Conservation (phyloP, 306 rosid genomes). For the Cucurbita pepo region DNA sequence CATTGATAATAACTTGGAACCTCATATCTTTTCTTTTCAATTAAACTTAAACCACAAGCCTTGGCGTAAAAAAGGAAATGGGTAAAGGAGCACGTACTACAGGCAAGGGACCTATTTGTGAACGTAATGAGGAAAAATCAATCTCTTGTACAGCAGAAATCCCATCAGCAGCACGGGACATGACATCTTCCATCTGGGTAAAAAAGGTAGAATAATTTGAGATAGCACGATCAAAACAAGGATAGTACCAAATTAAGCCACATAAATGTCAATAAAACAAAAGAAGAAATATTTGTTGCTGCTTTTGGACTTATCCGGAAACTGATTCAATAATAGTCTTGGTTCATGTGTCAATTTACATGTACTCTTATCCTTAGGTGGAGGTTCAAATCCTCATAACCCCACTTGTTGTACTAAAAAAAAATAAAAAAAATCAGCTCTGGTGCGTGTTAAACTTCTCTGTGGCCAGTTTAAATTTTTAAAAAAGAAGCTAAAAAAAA, state of each 20-base stretch:
- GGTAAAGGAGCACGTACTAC: constrained; percentile 44
- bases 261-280: neutral
- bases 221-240: neutral
- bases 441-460: neutral
- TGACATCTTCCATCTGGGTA: constrained; percentile 71
- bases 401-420: no score
- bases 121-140: constrained; percentile 74
- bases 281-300: neutral
- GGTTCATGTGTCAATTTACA: no score
- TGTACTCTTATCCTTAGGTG: no score
- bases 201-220: neutral
- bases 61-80: neutral
- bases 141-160: constrained; percentile 48
- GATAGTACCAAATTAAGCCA: neutral
- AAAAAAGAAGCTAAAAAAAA: neutral
- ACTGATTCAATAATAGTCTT: neutral
- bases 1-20: neutral
- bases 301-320: neutral
- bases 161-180: constrained; percentile 50
- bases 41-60: neutral
- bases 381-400: no score
- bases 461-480: neutral
- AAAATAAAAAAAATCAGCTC: neutral
- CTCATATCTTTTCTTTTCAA: neutral
- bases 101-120: constrained; percentile 83